A percentile compares a stretch with the other conserved stretches of the same genome.
Conservation (phyloP, 2,329 filamentous ascomycete genomes). For the Penicillium expansum region DNA sequence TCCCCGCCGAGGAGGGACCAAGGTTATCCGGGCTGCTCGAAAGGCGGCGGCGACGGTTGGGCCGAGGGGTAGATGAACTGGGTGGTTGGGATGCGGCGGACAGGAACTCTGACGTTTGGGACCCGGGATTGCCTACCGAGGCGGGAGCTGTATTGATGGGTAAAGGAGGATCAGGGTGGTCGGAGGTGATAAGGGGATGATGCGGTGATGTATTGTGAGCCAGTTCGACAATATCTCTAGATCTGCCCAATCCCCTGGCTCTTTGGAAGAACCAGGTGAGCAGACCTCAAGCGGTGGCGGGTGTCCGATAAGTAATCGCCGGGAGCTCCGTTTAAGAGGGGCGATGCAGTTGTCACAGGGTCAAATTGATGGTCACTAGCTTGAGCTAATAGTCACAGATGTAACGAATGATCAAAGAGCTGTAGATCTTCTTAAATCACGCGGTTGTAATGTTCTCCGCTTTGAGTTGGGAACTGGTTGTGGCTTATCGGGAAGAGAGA, state of each 20-base stretch:
- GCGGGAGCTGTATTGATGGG: slow-evolving; percentile 49
- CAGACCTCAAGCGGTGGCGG: slow-evolving; percentile 35
- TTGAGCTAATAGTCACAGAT: not conserved
- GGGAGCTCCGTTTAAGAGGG: slow-evolving; percentile 12
- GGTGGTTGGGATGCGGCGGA: slow-evolving; percentile 10
- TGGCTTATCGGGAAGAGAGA: slow-evolving; percentile 2
- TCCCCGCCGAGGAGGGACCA: slow-evolving; percentile 20
- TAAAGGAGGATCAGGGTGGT: slow-evolving; percentile 62
- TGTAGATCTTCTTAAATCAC: not conserved
- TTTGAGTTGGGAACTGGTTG: not conserved
- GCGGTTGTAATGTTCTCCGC: not conserved
- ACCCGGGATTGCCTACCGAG: slow-evolving; percentile 16
- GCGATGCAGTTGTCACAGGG: slow-evolving; percentile 4
- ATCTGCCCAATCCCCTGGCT: slow-evolving; percentile 44
- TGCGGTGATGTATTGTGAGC: slow-evolving; percentile 62
- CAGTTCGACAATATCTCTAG: slow-evolving; percentile 62
- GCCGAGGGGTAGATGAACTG: slow-evolving; percentile 4
- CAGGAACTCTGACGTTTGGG: slow-evolving; percentile 19
- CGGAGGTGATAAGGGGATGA: slow-evolving; percentile 63
- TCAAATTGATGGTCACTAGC: not conserved
- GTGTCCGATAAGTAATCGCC: slow-evolving; percentile 30
- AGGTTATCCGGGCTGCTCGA: slow-evolving; percentile 30
- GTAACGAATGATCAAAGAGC: not conserved
- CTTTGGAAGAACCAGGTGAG: slow-evolving; percentile 46
- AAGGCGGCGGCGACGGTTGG: slow-evolving; percentile 28